Evolutionary conservation across 495 filamentous ascomycete genomes (phyloP), one percentile per base, ranked within the genome.

Genomic region (Neurospora sp.): DNA sequence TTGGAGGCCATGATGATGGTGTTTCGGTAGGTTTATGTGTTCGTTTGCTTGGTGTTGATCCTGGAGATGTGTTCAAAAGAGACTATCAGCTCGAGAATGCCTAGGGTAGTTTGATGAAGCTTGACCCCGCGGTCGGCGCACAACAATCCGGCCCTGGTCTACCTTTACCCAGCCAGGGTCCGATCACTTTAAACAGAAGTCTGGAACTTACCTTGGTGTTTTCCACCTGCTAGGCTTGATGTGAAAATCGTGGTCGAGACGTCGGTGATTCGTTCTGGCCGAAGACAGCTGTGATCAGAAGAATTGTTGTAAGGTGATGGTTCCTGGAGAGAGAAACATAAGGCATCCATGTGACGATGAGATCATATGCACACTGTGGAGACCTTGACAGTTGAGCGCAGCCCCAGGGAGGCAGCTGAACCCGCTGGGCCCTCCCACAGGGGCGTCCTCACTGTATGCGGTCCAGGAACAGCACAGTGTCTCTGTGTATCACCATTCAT

Each of bases 1-100:
- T 68, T 70, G 35, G 76, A 68, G 22, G 83, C 77, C 81, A 83
- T 84, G 16, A 22, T 80, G 38, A 4, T 12, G 39, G 37, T 74
- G 70, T 31, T 59, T 72, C 44, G n/a, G 40, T 45, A 39, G 35
- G 20, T 69, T 37, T 61, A 5, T 71, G 3, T 20, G 8, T 35
- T 0, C n/a, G 39, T 0, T 20, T 9, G 44, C 31, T 59, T 59
- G 20, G 9, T 20, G 2, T 4, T n/a, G 69, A 14, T 65, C 39
- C 39, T 38, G 44, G 20, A 48, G 22, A 71, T 71, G 71, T 35
- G n/a, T 69, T 69, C 71, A 73, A 1, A 53, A 31, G 12, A 17
- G 14, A 31, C 7, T 35, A 22, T 61, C 53, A 61, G 53, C 53
- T 35, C 14, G 27, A 35, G 14, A 1, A 65, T 9, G 14, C 53